Base-by-base conservation (phyloP, 148 eudicot species). In the Beta vulgaris region DNA sequence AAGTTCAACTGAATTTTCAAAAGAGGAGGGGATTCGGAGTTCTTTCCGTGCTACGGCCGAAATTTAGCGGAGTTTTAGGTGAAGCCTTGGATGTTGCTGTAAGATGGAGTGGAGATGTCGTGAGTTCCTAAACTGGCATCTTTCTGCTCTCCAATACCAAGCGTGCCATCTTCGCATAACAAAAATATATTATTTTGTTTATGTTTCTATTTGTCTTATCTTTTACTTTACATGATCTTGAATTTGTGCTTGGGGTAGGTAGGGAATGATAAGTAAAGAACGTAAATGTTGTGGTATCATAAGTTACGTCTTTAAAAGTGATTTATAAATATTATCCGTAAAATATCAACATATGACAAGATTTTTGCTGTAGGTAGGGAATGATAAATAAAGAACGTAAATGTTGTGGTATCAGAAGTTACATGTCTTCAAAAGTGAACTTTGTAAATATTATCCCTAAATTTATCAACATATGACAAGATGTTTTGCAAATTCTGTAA, bases 101-200 rank as follows among this genome's bases (percentile, higher is more conserved):
- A 75, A 86, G 98, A 86, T 95, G 98, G 98, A 95, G 97, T 73
- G 98, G 98, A 19, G 98, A 95, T 87, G 98, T 95, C 73, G 98
- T 92, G 79, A 85, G 96, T 89, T 78, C 71, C 75, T 72, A 23
- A 25, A 54, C 71, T 36, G 44, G 26, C 26, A 37, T 77, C 39
- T 48, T 51, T 25, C 11, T 73, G 31, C 46, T 37, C 62, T 76
- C 28, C 59, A 65, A 59, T 59, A 19, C 31, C 42, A 71, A 44
- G 49, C 35, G 59, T 29, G 59, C 53, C 19, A 12, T 48, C 44
- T 55, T 42, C 63, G 12, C 70, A 37, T 71, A 69, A n/a, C 65
- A 18, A 26, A 18, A 7, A 68, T 25, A 40, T 39, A 15, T n/a
- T n/a, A 15, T 59, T 46, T 31, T 26, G 1, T 59, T 48, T 2